A percentile compares a stretch with the other conserved stretches of the same genome.
Evolutionary conservation across 495 filamentous ascomycete species (phyloP).

Genomic region (Pyrenula massariospora): DNA sequence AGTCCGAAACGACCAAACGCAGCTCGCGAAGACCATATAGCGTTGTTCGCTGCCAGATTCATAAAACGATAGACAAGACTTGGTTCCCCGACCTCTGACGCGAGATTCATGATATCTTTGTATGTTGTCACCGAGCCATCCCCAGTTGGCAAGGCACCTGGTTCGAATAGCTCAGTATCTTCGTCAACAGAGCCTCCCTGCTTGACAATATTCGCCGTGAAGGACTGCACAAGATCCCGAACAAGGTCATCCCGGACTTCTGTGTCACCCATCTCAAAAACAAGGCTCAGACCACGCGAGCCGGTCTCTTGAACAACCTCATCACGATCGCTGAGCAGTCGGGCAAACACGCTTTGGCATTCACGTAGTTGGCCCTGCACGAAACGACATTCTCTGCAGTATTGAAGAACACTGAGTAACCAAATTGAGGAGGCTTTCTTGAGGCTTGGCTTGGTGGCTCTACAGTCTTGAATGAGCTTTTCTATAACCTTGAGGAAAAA

Average conservation of each 20-base stretch:
- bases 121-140: conserved; percentile 89
- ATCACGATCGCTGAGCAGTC: conserved; percentile 76
- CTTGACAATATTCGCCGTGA: conserved; percentile 62
- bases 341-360: conserved; percentile 79
- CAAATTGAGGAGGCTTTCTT: conserved; percentile 86
- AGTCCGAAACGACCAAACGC: conserved; percentile 91
- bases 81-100: conserved; percentile 86
- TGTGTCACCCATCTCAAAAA: conserved; percentile 83
- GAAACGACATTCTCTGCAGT: conserved; percentile 63
- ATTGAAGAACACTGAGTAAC: conserved; percentile 85
- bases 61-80: conserved; percentile 95
- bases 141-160: conserved; percentile 82
- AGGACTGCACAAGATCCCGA: conserved; percentile 73
- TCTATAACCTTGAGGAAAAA: conserved; percentile 47
- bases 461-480: conserved; percentile 61
- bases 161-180: conserved; percentile 87
- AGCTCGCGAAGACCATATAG: conserved; percentile 88
- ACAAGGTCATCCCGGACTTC: conserved; percentile 71
- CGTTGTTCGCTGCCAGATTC: conserved; percentile 86
- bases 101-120: conserved; percentile 87
- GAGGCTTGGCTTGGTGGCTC: conserved; percentile 71
- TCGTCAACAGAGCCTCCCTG: conserved; percentile 67
- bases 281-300: conserved; percentile 74
- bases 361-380: conserved; percentile 61
- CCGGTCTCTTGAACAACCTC: conserved; percentile 93